These are phyloP conservation scores for Pyrenophora graminea DNA, from an alignment of 2,329 filamentous ascomycete genomes.

Conservation along the genomic window DNA sequence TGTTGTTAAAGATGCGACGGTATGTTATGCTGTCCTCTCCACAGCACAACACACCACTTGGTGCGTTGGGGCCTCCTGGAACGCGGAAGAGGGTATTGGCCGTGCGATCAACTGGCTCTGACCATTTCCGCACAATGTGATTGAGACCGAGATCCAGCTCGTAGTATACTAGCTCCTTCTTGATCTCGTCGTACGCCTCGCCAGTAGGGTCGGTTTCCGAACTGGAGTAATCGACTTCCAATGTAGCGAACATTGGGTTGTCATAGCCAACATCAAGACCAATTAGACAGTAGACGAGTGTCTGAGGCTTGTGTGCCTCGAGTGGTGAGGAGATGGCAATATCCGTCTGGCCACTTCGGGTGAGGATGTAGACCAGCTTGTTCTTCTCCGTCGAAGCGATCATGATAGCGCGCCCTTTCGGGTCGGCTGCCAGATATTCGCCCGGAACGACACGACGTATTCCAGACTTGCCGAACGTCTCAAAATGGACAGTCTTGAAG, in stretches of 20 bases:
- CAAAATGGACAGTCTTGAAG: constrained; percentile 87
- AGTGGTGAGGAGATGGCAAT: constrained; percentile 96
- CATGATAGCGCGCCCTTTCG: constrained; percentile 92
- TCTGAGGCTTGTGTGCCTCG: constrained; percentile 92
- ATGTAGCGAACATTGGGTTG: constrained; percentile 91
- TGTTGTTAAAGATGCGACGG: constrained; percentile 76
- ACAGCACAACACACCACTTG: constrained; percentile 93
- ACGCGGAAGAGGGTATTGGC: constrained; percentile 93
- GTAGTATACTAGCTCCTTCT: constrained; percentile 95
- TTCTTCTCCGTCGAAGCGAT: constrained; percentile 97
- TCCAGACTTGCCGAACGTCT: constrained; percentile 98
- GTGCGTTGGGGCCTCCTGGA: constrained; percentile 88
- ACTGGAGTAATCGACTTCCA: constrained; percentile 92
- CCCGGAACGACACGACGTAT: constrained; percentile 91
- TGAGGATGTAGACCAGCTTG: constrained; percentile 98
- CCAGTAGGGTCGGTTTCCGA: constrained; percentile 89
- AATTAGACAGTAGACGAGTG: constrained; percentile 83
- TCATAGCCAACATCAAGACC: constrained; percentile 95
- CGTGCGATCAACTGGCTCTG: constrained; percentile 87
- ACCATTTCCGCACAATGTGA: constrained; percentile 96
- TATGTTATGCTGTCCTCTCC: constrained; percentile 95
- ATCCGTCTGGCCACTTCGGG: constrained; percentile 91
- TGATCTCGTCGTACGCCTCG: constrained; percentile 76
- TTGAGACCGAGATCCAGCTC: constrained; percentile 96
- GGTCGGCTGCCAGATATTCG: constrained; percentile 93